phyloP scores from a whole-genome alignment of 345 rosid genomes.

The Brassica nigra region DNA sequence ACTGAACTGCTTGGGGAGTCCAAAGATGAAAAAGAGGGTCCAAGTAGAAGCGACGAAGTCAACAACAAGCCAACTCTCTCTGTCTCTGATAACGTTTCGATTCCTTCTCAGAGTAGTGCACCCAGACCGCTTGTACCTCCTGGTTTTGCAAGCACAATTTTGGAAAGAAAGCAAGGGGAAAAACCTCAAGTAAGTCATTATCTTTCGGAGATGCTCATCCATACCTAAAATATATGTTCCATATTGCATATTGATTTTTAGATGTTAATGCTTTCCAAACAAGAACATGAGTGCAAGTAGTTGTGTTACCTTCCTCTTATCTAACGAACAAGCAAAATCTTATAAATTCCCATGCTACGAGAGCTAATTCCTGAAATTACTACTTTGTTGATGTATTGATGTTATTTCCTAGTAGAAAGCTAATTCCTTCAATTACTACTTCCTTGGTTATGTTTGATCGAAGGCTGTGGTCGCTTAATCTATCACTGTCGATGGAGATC shows the following conservation, averaged over 20 bases:
- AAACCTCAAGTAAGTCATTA: slow-evolving; percentile 46
- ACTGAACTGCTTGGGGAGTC: slow-evolving; percentile 62
- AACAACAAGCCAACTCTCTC: slow-evolving; percentile 39
- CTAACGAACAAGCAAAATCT: not conserved
- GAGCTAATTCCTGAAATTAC: no score
- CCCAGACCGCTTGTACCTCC: slow-evolving; percentile 98
- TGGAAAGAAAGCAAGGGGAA: slow-evolving; percentile 56
- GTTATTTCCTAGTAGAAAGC: not conserved
- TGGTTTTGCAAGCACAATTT: slow-evolving; percentile 61
- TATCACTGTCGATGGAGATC: not conserved
- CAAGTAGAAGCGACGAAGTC: slow-evolving; percentile 46
- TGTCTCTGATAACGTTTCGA: slow-evolving; percentile 43
- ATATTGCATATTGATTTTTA: slow-evolving; percentile 8
- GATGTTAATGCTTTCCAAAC: not conserved
- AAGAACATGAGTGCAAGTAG: slow-evolving; percentile 8
- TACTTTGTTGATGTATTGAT: no score
- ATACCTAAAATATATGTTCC: slow-evolving; percentile 3
- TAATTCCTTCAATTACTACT: slow-evolving; percentile 1
- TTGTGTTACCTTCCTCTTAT: not conserved
- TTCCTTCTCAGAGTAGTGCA: slow-evolving; percentile 54
- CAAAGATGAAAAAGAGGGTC: slow-evolving; percentile 57
- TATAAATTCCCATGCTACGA: no score
- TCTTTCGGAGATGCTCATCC: slow-evolving; percentile 53
- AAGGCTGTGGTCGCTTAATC: slow-evolving; percentile 14
- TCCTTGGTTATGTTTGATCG: slow-evolving; percentile 9